Evolutionary conservation across 805 yeast genomes (phyloP).

Genomic region (Kodamaea leandrae): DNA sequence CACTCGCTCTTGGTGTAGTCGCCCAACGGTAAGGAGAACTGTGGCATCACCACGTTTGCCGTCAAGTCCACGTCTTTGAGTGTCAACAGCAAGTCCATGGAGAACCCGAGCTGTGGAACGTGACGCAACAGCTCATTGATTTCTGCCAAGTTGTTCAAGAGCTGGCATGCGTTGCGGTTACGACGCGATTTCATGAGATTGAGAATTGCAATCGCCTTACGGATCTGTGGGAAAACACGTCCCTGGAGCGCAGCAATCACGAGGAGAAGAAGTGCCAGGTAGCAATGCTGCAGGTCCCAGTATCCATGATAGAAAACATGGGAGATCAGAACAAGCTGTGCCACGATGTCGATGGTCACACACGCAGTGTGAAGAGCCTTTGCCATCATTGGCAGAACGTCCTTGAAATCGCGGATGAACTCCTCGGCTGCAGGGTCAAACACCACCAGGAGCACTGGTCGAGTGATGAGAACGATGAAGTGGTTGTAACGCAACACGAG

Average conservation of each 20-base stretch:
- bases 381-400: conserved; percentile 26
- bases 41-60: conserved; percentile 2
- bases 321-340: conserved; percentile 26
- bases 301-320: conserved; percentile 34
- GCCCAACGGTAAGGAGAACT: conserved; percentile 8
- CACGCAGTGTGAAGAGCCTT: conserved; percentile 29
- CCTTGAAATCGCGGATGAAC: conserved; percentile 22
- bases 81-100: conserved; percentile 19
- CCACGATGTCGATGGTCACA: conserved; percentile 28
- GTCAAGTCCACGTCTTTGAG: conserved; percentile 5
- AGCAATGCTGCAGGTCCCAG: conserved; percentile 42
- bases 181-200: conserved; percentile 32
- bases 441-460: conserved; percentile 34
- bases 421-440: conserved; percentile 23
- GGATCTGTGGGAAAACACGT: conserved; percentile 16
- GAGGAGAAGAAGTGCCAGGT: conserved; percentile 29
- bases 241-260: conserved; percentile 26
- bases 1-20: conserved; percentile 9
- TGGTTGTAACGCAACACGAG: conserved; percentile 36
- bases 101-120: conserved; percentile 22
- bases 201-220: conserved; percentile 30
- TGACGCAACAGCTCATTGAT: conserved; percentile 22
- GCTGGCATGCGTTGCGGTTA: conserved; percentile 35
- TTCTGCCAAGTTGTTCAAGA: conserved; percentile 27
- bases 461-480: conserved; percentile 29